A percentile compares a stretch with the other conserved stretches of the same genome.
Conservation (phyloP, 1,284 basidiomycete genomes). For the Quambalaria eucalypti region DNA sequence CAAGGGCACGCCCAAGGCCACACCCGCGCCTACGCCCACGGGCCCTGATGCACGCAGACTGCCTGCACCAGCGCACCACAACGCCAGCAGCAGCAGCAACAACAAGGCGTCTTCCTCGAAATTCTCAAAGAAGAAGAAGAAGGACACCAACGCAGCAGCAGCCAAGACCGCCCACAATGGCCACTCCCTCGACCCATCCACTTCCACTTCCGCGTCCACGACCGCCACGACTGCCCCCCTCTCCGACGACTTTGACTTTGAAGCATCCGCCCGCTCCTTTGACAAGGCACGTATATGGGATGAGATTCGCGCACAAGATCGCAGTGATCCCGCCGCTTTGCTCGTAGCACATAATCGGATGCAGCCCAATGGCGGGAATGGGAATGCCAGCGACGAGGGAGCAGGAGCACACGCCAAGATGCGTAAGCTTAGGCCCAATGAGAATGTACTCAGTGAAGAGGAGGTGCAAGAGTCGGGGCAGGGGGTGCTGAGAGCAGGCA, state of each 20-base stretch:
- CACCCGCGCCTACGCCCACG: not conserved
- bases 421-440: not conserved
- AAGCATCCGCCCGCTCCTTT: not conserved
- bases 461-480: not conserved
- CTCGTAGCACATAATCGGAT: not conserved
- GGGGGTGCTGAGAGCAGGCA: not conserved
- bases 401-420: not conserved
- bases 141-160: not conserved
- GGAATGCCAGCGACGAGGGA: not conserved
- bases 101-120: not conserved
- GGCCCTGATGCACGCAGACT: too few species aligned
- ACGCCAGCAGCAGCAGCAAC: not conserved
- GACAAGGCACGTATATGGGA: not conserved
- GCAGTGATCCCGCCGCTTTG: not conserved
- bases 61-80: too few species aligned
- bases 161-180: not conserved
- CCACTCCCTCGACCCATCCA: not conserved
- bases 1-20: not conserved
- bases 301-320: not conserved
- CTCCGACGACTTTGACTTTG: not conserved
- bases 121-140: not conserved
- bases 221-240: not conserved
- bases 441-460: conserved; percentile 2
- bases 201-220: not conserved
- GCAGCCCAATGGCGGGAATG: not conserved